Evolutionary conservation across 1,284 basidiomycete species (phyloP), one percentile per base, ranked within the genome.

Genomic region (Spongiforma sp.): DNA sequence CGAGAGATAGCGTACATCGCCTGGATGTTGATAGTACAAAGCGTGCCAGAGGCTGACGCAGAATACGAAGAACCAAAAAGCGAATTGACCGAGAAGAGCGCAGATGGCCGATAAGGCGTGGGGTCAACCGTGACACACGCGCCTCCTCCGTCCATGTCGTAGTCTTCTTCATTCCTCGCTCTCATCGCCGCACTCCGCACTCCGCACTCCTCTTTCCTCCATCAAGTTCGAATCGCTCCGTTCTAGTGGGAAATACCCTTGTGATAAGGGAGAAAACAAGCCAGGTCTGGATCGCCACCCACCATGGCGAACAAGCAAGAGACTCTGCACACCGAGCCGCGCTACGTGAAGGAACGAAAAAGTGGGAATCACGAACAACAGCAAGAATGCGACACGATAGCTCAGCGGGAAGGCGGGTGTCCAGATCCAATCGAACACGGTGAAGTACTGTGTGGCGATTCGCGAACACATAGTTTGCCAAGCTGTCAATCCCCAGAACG

Each of bases 351-450:
- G 12, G 5, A 57, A 54, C 0, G 69, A 53, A 15, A 70, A 50
- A 8, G 21, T 26, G 14, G 69, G 69, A 12, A 70, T 54, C 3
- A 62, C 57, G 19, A 65, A 68, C 26, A 73, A 17, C 4, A 36
- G 59, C 17, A 71, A 14, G 48, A 70, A 50, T 2, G 66, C 2
- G 1, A 70, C 8, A 32, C 70, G 70, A 71, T 72, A 73, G 28
- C 62, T 71, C 15, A 55, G 24, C 4, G 69, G 71, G 34, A 71
- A 71, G 4, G 62, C 66, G 5, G 66, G 66, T 43, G 62, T 63
- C 71, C 71, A 71, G 54, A 72, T 57, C 24, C 15, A 28, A 0
- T 17, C 65, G 34, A 43, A 21, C 1, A 53, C 2, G 0, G 28
- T 30, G 11, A 72, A 59, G 66, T 65, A 68, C 57, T 48, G 58